A percentile compares a stretch with the other conserved stretches of the same genome.
Conservation (phyloP, 1,284 basidiomycete genomes). For the Pseudozyma hubeiensis region DNA sequence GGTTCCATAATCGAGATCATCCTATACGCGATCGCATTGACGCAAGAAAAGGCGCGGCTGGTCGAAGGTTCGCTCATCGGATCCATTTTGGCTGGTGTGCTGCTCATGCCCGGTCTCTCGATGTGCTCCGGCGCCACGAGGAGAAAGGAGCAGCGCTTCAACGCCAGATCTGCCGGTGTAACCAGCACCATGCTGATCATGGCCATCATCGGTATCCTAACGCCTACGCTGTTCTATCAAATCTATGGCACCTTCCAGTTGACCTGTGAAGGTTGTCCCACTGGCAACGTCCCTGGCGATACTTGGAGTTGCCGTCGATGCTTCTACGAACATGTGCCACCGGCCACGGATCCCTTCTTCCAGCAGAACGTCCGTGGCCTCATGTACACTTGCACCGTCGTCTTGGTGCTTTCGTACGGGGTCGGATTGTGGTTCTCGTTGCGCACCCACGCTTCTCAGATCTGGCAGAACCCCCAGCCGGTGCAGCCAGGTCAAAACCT, state of each 20-base stretch:
- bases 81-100: constrained; percentile 89
- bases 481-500: constrained; percentile 47
- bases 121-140: constrained; percentile 95
- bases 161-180: constrained; percentile 96
- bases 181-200: constrained; percentile 99
- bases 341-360: constrained; percentile 93
- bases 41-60: constrained; percentile 87
- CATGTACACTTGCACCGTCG: constrained; percentile 91
- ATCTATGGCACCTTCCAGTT: constrained; percentile 98
- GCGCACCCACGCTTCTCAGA: constrained; percentile 96
- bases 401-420: constrained; percentile 92
- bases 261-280: constrained; percentile 89
- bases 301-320: constrained; percentile 88
- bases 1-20: constrained; percentile 98
- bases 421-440: constrained; percentile 99
- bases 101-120: constrained; percentile 95
- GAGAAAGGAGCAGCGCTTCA: constrained; percentile 96
- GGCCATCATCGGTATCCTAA: constrained; percentile 96
- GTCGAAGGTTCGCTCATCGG: constrained; percentile 98
- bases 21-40: constrained; percentile 89
- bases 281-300: constrained; percentile 42
- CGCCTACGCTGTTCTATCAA: constrained; percentile 97
- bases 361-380: constrained; percentile 90
- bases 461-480: constrained; percentile 87
- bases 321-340: constrained; percentile 94